Base-by-base conservation (phyloP, 352 stramenopile species). In the Plasmopara muralis region DNA sequence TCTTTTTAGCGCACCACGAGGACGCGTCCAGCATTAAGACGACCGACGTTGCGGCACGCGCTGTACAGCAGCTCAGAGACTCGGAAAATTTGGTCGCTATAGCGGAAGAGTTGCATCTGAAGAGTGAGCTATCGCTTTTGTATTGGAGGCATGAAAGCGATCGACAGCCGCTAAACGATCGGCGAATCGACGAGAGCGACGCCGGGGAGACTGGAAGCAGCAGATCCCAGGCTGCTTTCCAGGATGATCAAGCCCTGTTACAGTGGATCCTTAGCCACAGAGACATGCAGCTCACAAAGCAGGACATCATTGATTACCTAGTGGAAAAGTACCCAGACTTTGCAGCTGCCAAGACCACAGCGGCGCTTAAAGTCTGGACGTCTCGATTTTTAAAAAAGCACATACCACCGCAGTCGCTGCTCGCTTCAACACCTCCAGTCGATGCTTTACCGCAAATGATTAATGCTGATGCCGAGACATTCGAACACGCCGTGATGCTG, bases 301-400 rank as follows among this genome's bases (percentile, higher is more conserved):
- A 87, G 29, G 73, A 89, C 55, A 72, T 89, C 16, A 61, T 87
- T 20, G 67, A 64, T 35, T 74, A 89, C 52, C 50, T 89, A 28
- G 42, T 74, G 37, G 50, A 68, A 6, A 28, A 58, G 30, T 87
- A 87, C 46, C 79, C 79, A 15, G 54, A 57, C 7, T 89, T 87
- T 53, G 76, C 72, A 6, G 60, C 68, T 2, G 70, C 75, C 15
- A 82, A 83, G 37, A 83, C 60, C 8, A 48, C 63, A 6, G 74
- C 72, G 9, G 76, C 77, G 2, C 53, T 89, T 15, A 85, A 82
- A 40, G 64, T 83, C 31, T 89, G 79, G 79, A 72, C 73, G 16
- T 47, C 66, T 28, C 62, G 79, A 7, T 87, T 89, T 33, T 53
- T 89, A 9, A 87, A 87, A 55, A 78, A 77, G 10, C 64, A 87